Evolutionary conservation across 768 basidiomycete genomes (phyloP).

Genomic region (Boletellus sp.): DNA sequence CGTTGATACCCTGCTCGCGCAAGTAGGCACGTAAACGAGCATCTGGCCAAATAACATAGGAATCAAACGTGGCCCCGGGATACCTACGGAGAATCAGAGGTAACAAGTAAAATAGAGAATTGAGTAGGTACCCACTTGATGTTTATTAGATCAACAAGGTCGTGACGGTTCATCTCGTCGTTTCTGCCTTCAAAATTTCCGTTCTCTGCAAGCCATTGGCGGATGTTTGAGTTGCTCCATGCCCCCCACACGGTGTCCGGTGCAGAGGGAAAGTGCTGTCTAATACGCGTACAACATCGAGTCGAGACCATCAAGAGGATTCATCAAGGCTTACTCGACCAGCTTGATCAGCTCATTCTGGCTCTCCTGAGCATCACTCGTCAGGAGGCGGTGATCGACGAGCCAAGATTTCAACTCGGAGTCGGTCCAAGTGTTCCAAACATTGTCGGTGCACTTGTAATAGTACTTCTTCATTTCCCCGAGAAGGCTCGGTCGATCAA

Average conservation of each 20-base stretch:
- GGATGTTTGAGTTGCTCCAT: constrained; percentile 75
- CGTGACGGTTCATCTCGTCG: constrained; percentile 64
- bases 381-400: constrained; percentile 66
- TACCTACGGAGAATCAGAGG: constrained; percentile 39
- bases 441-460: constrained; percentile 52
- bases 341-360: constrained; percentile 78
- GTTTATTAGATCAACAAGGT: constrained; percentile 69
- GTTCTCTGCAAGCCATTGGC: constrained; percentile 69
- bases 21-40: constrained; percentile 89
- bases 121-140: constrained; percentile 47
- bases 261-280: constrained; percentile 65
- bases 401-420: constrained; percentile 77
- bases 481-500: constrained; percentile 51
- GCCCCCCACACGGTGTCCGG: constrained; percentile 57
- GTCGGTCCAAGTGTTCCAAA: constrained; percentile 73
- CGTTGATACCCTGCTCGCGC: constrained; percentile 68
- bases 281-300: constrained; percentile 18
- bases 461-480: constrained; percentile 77
- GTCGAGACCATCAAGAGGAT: too few species aligned
- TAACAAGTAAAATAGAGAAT: not conserved
- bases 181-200: constrained; percentile 52
- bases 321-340: constrained; percentile 46
- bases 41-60: constrained; percentile 90
- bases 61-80: constrained; percentile 46
- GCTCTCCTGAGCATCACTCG: constrained; percentile 60